Evolutionary conservation across 2,329 filamentous ascomycete genomes (phyloP).

Genomic region (Neoascochyta sp.): DNA sequence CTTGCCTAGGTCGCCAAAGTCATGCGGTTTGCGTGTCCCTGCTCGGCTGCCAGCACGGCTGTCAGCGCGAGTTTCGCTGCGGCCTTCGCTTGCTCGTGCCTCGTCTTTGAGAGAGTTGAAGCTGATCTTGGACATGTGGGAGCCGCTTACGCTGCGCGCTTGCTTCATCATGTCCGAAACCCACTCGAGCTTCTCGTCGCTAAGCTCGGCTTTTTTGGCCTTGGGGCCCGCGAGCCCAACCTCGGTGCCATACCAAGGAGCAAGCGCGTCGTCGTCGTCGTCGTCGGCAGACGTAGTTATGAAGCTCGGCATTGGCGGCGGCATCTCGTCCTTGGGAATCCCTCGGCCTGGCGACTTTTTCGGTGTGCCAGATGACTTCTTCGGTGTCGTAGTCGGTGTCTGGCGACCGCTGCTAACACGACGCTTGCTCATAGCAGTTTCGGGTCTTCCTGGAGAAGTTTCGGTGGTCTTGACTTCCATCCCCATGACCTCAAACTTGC

Average conservation of each 20-base stretch:
- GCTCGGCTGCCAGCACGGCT: conserved; percentile 16
- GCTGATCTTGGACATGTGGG: conserved; percentile 42
- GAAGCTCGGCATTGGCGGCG: conserved; percentile 24
- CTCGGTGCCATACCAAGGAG: conserved; percentile 39
- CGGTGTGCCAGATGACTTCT: conserved; percentile 16
- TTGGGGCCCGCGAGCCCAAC: conserved; percentile 70
- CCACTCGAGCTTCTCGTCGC: conserved; percentile 72
- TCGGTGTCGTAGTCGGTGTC: conserved; percentile 30
- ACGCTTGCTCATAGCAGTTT: conserved; percentile 25
- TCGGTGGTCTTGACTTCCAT: conserved; percentile 34
- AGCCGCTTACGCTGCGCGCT: conserved; percentile 68
- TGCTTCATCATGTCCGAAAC: conserved; percentile 80
- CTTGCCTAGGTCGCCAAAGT: conserved; percentile 68
- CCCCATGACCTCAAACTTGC: conserved; percentile 55
- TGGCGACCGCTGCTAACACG: conserved; percentile 21
- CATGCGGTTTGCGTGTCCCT: conserved; percentile 17
- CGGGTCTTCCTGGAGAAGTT: conserved; percentile 23
- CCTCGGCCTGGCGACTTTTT: conserved; percentile 8
- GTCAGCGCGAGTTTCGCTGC: conserved; percentile 29
- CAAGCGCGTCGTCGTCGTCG: conserved; percentile 22
- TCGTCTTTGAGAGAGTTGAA: conserved; percentile 14
- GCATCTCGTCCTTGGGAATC: conserved; percentile 17
- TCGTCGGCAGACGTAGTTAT: conserved; percentile 18
- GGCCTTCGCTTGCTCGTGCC: conserved; percentile 22
- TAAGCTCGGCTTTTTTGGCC: conserved; percentile 59